These are phyloP conservation scores for Yamadazyma conglobata DNA, from an alignment of 1,139 yeast species.

Conservation along the genomic window DNA sequence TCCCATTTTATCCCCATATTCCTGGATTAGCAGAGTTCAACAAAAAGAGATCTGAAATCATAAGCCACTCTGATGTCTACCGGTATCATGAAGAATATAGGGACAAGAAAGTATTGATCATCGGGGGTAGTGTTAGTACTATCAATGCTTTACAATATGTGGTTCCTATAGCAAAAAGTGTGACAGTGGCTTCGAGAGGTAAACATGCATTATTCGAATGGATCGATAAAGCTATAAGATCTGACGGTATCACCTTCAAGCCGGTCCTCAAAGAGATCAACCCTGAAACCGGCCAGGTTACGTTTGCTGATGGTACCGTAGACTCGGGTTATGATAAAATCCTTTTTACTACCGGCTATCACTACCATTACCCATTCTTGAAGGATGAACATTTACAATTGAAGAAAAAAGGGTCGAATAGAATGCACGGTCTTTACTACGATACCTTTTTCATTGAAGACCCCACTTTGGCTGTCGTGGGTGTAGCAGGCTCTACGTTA, in stretches of 20 bases:
- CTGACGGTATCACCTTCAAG: conserved; percentile 33
- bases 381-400: conserved; percentile 11
- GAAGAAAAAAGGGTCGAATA: conserved; percentile 21
- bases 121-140: conserved; percentile 52
- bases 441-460: conserved; percentile 39
- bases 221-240: conserved; percentile 34
- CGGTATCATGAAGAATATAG: conserved; percentile 46
- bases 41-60: conserved; percentile 38
- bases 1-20: conserved; percentile 47
- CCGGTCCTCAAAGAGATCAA: conserved; percentile 26
- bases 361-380: conserved; percentile 34
- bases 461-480: conserved; percentile 41
- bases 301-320: conserved; percentile 27
- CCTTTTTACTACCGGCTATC: conserved; percentile 37
- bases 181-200: conserved; percentile 35
- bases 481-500: conserved; percentile 35
- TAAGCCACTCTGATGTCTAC: conserved; percentile 60
- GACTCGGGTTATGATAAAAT: conserved; percentile 26
- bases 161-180: conserved; percentile 37
- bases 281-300: conserved; percentile 21
- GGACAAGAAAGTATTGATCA: conserved; percentile 41
- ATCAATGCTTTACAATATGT: conserved; percentile 51
- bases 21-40: conserved; percentile 53
- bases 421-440: conserved; percentile 36
- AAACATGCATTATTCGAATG: conserved; percentile 26